A percentile compares a stretch with the other conserved stretches of the same genome.
Conservation (phyloP, 257 asterid genomes). For the Solanum gandarillasii region DNA sequence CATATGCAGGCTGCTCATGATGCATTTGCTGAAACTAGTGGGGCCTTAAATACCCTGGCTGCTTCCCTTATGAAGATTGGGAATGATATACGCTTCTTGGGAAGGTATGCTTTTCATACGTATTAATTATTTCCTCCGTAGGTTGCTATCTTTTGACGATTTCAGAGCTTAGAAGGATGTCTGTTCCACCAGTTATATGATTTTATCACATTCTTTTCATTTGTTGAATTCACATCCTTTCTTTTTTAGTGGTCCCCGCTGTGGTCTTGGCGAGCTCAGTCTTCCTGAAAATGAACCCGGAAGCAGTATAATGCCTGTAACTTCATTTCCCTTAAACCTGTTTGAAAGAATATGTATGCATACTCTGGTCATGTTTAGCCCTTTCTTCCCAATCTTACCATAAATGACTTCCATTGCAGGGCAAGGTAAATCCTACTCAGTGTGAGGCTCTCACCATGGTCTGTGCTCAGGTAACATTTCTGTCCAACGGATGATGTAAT, state of each 20-base stretch:
- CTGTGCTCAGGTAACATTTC: conserved; percentile 75
- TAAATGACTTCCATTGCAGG: conserved; percentile 34
- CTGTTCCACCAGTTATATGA: not conserved
- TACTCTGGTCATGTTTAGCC: not conserved
- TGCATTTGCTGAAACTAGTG: conserved; percentile 93
- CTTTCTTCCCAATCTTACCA: conserved; percentile 1
- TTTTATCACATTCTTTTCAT: not conserved
- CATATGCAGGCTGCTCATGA: conserved; percentile 89
- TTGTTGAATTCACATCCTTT: conserved; percentile 6
- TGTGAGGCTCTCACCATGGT: conserved; percentile 98
- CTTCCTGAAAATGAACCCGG: conserved; percentile 99
- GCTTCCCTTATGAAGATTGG: conserved; percentile 93
- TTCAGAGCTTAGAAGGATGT: conserved; percentile 1
- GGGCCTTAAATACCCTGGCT: conserved; percentile 88
- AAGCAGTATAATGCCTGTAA: conserved; percentile 99
- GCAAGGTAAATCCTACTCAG: conserved; percentile 96
- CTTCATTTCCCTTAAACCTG: conserved; percentile 3
- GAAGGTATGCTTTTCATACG: conserved; percentile 48
- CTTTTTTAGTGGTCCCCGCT: conserved; percentile 86
- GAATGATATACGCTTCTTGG: conserved; percentile 89
- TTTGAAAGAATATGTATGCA: not conserved
- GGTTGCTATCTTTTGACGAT: not conserved
- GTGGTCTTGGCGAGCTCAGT: conserved; percentile 95
- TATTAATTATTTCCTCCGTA: conserved; percentile 8
- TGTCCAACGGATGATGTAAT: not conserved